These are phyloP conservation scores for Penicillium sp. DNA, from an alignment of 2,329 filamentous ascomycete genomes.

Conservation along the genomic window DNA sequence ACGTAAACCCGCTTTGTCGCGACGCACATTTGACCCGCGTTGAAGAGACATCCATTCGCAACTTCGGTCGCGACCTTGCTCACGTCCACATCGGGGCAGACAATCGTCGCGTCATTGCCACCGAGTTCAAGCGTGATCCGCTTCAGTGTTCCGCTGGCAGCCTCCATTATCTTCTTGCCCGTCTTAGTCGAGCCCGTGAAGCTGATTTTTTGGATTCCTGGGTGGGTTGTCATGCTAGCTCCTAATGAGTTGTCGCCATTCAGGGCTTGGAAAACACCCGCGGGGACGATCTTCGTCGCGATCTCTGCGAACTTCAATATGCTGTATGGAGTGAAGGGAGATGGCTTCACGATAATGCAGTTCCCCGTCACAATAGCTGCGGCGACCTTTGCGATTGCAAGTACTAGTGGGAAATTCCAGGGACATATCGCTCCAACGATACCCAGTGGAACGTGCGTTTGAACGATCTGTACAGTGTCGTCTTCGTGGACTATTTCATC, in stretches of 20 bases:
- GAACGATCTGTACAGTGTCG: no score
- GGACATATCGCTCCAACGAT: no score
- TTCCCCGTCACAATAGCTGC: no score
- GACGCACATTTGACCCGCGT: constrained; percentile 51
- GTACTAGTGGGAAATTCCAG: no score
- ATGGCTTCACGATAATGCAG: no score
- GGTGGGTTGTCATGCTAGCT: constrained; percentile 52
- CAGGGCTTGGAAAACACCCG: constrained; percentile 54
- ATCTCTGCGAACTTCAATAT: constrained; percentile 19
- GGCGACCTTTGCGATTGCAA: no score
- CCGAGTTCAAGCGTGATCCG: constrained; percentile 53
- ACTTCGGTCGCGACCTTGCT: constrained; percentile 12
- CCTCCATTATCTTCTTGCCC: constrained; percentile 49
- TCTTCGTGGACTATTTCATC: no score
- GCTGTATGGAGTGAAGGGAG: no score
- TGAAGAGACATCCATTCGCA: constrained; percentile 37
- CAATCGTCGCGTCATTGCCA: constrained; percentile 55
- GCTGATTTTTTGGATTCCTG: constrained; percentile 48
- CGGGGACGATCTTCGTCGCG: constrained; percentile 48
- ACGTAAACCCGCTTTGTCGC: constrained; percentile 59
- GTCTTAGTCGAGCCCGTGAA: constrained; percentile 44
- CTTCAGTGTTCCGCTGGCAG: constrained; percentile 51
- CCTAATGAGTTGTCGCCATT: constrained; percentile 56
- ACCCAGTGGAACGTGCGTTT: no score
- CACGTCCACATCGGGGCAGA: constrained; percentile 54